phyloP scores from a whole-genome alignment of 495 filamentous ascomycete species.

The Penicillium dipodomyicola region DNA sequence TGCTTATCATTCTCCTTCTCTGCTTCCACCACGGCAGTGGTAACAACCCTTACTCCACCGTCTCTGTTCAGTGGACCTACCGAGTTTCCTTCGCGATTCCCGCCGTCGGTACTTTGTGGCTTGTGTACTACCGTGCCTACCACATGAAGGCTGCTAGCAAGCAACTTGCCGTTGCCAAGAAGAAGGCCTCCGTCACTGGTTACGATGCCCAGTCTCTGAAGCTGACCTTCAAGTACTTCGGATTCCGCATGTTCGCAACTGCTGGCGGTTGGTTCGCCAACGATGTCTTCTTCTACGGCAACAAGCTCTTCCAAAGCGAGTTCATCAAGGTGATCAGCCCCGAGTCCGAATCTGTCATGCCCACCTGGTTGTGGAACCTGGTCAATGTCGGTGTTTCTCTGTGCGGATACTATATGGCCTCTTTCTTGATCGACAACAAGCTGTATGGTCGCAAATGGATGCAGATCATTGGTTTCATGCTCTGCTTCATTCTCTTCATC shows the following conservation, averaged over 20 bases:
- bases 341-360: slow-evolving; percentile 64
- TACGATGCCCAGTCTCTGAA: slow-evolving; percentile 80
- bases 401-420: slow-evolving; percentile 76
- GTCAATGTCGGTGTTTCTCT: slow-evolving; percentile 81
- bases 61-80: slow-evolving; percentile 78
- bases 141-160: slow-evolving; percentile 79
- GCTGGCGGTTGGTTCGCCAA: slow-evolving; percentile 85
- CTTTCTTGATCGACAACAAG: slow-evolving; percentile 84
- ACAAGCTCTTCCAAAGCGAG: slow-evolving; percentile 90
- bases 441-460: slow-evolving; percentile 89
- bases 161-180: slow-evolving; percentile 73
- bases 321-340: slow-evolving; percentile 76
- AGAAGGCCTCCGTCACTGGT: slow-evolving; percentile 78
- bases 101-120: slow-evolving; percentile 84
- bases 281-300: slow-evolving; percentile 96
- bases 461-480: slow-evolving; percentile 84
- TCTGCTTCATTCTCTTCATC: slow-evolving; percentile 83
- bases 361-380: slow-evolving; percentile 85
- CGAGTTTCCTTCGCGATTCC: slow-evolving; percentile 81
- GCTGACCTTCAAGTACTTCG: slow-evolving; percentile 74
- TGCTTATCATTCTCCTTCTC: slow-evolving; percentile 77
- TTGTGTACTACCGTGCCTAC: slow-evolving; percentile 84
- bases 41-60: slow-evolving; percentile 66
- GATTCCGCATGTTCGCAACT: slow-evolving; percentile 79
- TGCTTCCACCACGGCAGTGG: slow-evolving; percentile 75